These are phyloP conservation scores for Adansonia digitata DNA, from an alignment of 345 rosid species.

Conservation along the genomic window DNA sequence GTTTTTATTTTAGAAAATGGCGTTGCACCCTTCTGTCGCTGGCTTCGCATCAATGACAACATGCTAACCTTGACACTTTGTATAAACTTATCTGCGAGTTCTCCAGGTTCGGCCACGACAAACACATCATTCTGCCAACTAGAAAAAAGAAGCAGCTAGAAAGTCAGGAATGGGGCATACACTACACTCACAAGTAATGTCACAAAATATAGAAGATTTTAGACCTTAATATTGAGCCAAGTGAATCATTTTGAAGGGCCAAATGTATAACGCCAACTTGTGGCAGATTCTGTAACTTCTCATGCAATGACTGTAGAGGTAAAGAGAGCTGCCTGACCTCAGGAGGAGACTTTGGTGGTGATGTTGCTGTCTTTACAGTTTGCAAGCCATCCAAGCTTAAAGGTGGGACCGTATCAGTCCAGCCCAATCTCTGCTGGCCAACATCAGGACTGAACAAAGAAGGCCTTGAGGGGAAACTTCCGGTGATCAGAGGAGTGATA, in stretches of 20 bases:
- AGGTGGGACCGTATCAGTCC: slow-evolving; percentile 88
- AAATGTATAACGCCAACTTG: slow-evolving; percentile 91
- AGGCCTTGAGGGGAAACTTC: slow-evolving; percentile 92
- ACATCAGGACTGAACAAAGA: slow-evolving; percentile 76
- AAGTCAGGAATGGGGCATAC: slow-evolving; percentile 23
- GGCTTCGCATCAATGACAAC: slow-evolving; percentile 49
- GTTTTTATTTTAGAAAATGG: slow-evolving; percentile 58
- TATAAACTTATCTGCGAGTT: slow-evolving; percentile 77
- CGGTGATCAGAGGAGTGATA: slow-evolving; percentile 73
- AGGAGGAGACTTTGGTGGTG: slow-evolving; percentile 63
- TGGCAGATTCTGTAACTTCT: slow-evolving; percentile 78
- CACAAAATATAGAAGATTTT: slow-evolving; percentile 13
- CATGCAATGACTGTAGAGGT: slow-evolving; percentile 71
- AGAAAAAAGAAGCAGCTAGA: slow-evolving; percentile 18
- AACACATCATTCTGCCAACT: slow-evolving; percentile 99
- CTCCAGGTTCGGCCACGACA: slow-evolving; percentile 99
- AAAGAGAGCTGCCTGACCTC: slow-evolving; percentile 62
- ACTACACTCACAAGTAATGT: slow-evolving; percentile 11
- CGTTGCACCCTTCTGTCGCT: slow-evolving; percentile 47
- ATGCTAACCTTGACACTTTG: slow-evolving; percentile 75
- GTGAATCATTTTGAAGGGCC: slow-evolving; percentile 78
- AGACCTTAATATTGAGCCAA: slow-evolving; percentile 83
- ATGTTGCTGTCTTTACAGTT: slow-evolving; percentile 45
- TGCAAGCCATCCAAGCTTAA: slow-evolving; percentile 83
- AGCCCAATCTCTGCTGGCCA: slow-evolving; percentile 59